These are phyloP conservation scores for Nidularia pulvinata DNA, from an alignment of 768 basidiomycete species.

Conservation along the genomic window DNA sequence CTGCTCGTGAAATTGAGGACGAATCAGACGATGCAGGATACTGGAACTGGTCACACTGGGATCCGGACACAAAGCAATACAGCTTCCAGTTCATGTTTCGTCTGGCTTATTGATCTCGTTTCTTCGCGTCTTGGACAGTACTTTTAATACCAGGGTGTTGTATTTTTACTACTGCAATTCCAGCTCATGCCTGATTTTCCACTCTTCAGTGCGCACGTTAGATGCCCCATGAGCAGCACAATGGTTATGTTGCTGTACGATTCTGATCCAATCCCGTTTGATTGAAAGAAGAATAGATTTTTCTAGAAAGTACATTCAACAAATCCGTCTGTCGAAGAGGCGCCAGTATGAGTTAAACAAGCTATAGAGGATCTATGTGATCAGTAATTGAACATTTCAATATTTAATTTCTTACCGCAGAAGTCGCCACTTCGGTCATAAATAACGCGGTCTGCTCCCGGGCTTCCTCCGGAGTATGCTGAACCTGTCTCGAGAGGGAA, in stretches of 20 bases:
- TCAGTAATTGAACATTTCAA: not conserved
- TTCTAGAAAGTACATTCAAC: slow-evolving; percentile 18
- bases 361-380: slow-evolving; percentile 13
- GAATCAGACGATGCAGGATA: slow-evolving; percentile 88
- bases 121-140: not conserved
- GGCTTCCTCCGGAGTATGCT: slow-evolving; percentile 19
- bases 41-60: slow-evolving; percentile 99
- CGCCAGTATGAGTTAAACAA: slow-evolving; percentile 24
- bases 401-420: slow-evolving; percentile 15
- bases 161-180: not conserved
- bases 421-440: slow-evolving; percentile 18
- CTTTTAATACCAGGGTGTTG: slow-evolving; percentile 7
- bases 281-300: too few species aligned
- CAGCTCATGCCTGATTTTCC: not conserved
- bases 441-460: slow-evolving; percentile 24
- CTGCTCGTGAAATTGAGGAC: slow-evolving; percentile 96
- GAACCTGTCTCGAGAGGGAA: slow-evolving; percentile 17
- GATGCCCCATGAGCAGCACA: too few species aligned
- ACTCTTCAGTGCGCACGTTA: too few species aligned
- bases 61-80: slow-evolving; percentile 98
- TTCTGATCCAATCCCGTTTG: too few species aligned
- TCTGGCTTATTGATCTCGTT: slow-evolving; percentile 35
- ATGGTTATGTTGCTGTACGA: too few species aligned
- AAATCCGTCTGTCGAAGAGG: slow-evolving; percentile 18
- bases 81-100: slow-evolving; percentile 98